Evolutionary conservation across 2,329 filamentous ascomycete species (phyloP), one percentile per base, ranked within the genome.

Genomic region (Aspergillus thermomutatus): DNA sequence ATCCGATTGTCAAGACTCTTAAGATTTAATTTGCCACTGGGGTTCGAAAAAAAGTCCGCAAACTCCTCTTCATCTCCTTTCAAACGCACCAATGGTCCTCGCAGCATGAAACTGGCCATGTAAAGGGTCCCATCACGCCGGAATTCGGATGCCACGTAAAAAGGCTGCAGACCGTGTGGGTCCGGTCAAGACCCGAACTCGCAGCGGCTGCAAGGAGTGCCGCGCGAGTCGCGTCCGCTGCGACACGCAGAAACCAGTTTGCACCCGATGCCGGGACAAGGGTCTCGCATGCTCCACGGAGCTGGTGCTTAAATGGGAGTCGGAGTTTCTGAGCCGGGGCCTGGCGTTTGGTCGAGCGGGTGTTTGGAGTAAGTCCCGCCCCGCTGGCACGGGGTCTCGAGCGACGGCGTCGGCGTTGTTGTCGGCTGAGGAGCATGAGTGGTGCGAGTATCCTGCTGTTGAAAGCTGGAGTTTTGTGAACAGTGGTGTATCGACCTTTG

Each of bases 321-420:
- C 70, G 2, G 76, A 78, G 54, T 78, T 76, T 58, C 62, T 61
- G 52, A 73, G 67, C 52, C 73, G 72, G 8, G 76, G 76, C 10
- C 60, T 75, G 52, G 75, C 76, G 4, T 78, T 78, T 64, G 76
- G 76, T 4, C 67, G 76, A 52, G 65, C 73, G 25, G 76, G 76
- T 37, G 69, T 77, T 37, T 77, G 76, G 76, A 74, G 64, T 54
- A 74, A 74, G 58, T 53, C 58, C 43, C 60, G 59, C 43, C 40
- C 60, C 27, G 58, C 58, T 61, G 67, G 50, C 11, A 59, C 57
- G 31, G 63, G 62, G 58, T 51, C 60, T 51, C 56, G 61, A 47
- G 31, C 66, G 49, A 31, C 55, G 25, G 60, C 60, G 31, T 60
- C 60, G 26, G 50, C 58, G 17, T 61, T 58, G n/a, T 40, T 54